These are phyloP conservation scores for Dryas alaskensis DNA, from an alignment of 306 rosid species.

Conservation along the genomic window DNA sequence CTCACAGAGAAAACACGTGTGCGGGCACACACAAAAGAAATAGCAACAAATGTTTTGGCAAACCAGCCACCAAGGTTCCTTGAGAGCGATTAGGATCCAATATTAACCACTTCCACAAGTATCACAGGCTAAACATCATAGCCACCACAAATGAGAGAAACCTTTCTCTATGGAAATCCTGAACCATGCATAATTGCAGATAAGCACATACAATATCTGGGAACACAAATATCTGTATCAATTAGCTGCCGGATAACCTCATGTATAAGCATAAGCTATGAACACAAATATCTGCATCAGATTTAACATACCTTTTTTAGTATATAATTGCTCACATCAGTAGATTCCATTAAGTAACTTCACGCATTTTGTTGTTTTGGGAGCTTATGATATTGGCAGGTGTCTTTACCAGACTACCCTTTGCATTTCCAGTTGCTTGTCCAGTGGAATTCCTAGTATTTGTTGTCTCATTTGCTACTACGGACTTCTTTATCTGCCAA, in stretches of 20 bases:
- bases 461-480: constrained; percentile 54
- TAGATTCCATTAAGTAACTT: constrained; percentile 26
- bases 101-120: constrained; percentile 1
- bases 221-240: neutral
- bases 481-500: constrained; percentile 84
- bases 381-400: constrained; percentile 60
- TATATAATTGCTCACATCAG: constrained; percentile 14
- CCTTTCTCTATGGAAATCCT: neutral
- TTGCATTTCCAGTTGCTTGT: constrained; percentile 73
- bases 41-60: neutral
- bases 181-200: neutral
- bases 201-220: neutral
- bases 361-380: constrained; percentile 46
- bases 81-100: neutral
- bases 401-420: constrained; percentile 61
- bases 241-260: neutral
- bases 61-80: neutral
- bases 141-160: neutral
- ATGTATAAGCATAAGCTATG: neutral
- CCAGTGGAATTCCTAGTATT: constrained; percentile 60
- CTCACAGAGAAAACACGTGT: neutral
- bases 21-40: no score
- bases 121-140: neutral
- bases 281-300: neutral
- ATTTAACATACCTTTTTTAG: constrained; percentile 37